Evolutionary conservation across 2,329 filamentous ascomycete genomes (phyloP).

Genomic region (Trichoderma guizhouense): DNA sequence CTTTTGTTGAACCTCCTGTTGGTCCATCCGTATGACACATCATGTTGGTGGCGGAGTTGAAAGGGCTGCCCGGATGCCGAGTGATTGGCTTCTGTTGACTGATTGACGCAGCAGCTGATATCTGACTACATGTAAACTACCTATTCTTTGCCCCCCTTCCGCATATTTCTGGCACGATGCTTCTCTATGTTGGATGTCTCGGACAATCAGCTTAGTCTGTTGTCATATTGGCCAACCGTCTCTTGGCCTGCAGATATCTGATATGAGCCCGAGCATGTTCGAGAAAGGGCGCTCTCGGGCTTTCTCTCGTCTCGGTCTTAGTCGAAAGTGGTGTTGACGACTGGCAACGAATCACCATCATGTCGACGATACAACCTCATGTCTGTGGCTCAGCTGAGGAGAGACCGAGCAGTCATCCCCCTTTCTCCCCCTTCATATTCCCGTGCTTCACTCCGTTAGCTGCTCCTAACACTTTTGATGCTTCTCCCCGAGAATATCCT

Average conservation of each 20-base stretch:
- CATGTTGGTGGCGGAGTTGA: background rate
- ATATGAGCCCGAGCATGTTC: background rate
- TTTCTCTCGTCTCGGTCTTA: background rate
- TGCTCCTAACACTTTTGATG: background rate
- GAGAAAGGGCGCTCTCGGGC: background rate
- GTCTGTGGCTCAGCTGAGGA: slow-evolving; percentile 13
- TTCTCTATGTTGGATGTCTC: background rate
- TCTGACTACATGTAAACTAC: slow-evolving; percentile 2
- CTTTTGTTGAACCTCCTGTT: slow-evolving; percentile 7
- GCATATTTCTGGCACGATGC: background rate
- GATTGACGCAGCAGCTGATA: background rate
- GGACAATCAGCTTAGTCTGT: background rate
- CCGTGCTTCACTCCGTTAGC: too few species aligned
- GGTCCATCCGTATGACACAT: slow-evolving; percentile 11
- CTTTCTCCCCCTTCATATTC: background rate
- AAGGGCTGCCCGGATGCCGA: background rate
- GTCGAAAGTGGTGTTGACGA: background rate
- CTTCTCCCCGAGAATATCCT: background rate
- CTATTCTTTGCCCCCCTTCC: background rate
- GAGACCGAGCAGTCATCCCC: background rate
- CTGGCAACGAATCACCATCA: background rate
- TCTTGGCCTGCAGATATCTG: background rate
- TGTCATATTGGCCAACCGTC: background rate
- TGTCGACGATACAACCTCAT: background rate
- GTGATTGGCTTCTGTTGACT: slow-evolving; percentile 9